Percentiles rank a stretch among this genome's conserved stretches.
phyloP scores from a whole-genome alignment of 306 rosid species.

The Vachellia pachyceras region DNA sequence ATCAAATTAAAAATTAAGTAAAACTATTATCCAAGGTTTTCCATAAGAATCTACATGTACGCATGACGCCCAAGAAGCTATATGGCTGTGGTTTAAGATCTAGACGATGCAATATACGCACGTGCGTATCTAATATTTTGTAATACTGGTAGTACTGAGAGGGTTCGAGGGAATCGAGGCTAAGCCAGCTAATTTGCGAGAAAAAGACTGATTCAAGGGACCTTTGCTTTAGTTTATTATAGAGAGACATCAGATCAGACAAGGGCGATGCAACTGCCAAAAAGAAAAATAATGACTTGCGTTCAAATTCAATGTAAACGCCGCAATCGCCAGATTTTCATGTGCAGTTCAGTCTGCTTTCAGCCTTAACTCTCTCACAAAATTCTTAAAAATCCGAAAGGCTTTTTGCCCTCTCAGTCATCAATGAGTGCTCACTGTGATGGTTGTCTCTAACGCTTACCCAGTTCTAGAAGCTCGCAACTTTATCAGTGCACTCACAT shows the following conservation, averaged over 20 bases:
- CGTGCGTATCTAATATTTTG: background rate
- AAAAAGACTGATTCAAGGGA: background rate
- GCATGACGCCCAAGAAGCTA: constrained; percentile 14
- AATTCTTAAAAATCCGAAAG: background rate
- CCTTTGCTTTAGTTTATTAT: too few relatives aligned
- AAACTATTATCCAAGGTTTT: too few relatives aligned
- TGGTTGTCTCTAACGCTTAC: background rate
- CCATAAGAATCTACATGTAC: too few relatives aligned
- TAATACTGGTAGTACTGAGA: background rate
- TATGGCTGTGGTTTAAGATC: background rate
- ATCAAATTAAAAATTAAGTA: too few relatives aligned
- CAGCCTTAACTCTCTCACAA: background rate
- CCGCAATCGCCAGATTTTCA: background rate
- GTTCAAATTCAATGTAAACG: background rate
- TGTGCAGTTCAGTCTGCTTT: background rate
- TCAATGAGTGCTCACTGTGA: background rate
- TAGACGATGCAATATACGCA: background rate
- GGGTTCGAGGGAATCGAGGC: background rate
- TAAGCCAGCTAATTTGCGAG: background rate
- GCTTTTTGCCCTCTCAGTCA: background rate
- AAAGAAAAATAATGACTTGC: too few relatives aligned
- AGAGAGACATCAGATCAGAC: too few relatives aligned
- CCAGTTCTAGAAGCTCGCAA: background rate
- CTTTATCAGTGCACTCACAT: constrained; percentile 14
- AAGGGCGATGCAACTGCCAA: too few relatives aligned